Percentiles rank a stretch among this genome's conserved stretches.
Conservation (phyloP, 202 grass and related monocot species). For the Elaeis oleifera region DNA sequence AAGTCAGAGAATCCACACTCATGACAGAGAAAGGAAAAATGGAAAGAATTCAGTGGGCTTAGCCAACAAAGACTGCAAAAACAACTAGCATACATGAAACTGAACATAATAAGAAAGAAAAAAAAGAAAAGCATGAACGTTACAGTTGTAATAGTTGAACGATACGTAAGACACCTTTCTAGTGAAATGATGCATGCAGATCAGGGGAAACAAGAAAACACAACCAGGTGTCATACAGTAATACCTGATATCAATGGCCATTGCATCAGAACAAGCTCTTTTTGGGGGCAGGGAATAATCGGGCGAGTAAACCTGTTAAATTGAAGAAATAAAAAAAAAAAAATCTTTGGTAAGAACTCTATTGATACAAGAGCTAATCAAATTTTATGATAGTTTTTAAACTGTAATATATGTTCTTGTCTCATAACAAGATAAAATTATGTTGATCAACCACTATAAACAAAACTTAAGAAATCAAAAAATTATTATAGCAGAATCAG, state of each 20-base stretch:
- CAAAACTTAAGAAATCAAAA: too few species aligned
- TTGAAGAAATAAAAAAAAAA: constrained; percentile 14
- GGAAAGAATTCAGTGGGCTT: too few species aligned
- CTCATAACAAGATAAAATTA: too few species aligned
- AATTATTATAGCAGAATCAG: too few species aligned
- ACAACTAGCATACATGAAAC: constrained; percentile 3
- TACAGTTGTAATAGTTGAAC: too few species aligned
- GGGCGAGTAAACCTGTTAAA: constrained; percentile 66
- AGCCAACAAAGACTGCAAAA: too few species aligned
- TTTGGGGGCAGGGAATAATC: constrained; percentile 61
- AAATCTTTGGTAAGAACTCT: neutral
- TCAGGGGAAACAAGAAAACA: neutral
- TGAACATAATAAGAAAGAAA: constrained; percentile 4
- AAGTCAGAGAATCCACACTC: too few species aligned
- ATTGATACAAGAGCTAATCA: too few species aligned
- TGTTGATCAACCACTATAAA: too few species aligned
- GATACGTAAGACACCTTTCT: neutral
- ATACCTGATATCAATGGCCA: constrained; percentile 84
- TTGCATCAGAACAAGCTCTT: constrained; percentile 62
- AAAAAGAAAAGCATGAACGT: neutral
- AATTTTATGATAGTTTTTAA: too few species aligned
- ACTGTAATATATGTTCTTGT: too few species aligned
- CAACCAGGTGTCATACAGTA: neutral
- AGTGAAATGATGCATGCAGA: neutral
- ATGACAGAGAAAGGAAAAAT: too few species aligned